Conservation (phyloP, 768 basidiomycete species). For the Rhodosporidiobolus odoratus region DNA sequence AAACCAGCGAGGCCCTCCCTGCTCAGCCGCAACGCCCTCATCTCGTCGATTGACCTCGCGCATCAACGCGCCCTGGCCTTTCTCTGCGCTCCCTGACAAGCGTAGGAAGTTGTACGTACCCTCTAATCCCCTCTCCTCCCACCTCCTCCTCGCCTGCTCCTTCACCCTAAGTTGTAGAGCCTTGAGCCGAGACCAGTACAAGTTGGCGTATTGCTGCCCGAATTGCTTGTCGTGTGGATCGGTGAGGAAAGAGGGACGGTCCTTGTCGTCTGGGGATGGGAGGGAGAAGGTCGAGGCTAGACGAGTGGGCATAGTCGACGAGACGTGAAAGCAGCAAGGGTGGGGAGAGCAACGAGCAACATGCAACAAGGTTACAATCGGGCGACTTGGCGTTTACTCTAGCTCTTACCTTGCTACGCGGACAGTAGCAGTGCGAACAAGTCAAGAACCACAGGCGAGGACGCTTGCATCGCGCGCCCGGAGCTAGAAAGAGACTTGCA, state of each 20-base stretch:
- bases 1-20: not conserved
- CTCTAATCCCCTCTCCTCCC: constrained; percentile 51
- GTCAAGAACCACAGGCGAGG: too few species aligned
- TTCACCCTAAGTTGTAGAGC: constrained; percentile 54
- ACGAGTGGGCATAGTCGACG: constrained; percentile 22
- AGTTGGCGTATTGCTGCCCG: constrained; percentile 66
- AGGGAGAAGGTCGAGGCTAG: not conserved
- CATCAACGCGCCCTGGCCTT: constrained; percentile 2
- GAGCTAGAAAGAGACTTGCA: too few species aligned
- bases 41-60: not conserved
- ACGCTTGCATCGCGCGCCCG: too few species aligned
- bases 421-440: too few species aligned
- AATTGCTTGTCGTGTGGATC: constrained; percentile 52
- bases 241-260: constrained; percentile 1
- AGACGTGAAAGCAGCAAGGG: too few species aligned
- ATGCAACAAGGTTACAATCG: too few species aligned
- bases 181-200: constrained; percentile 62
- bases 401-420: too few species aligned
- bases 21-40: too few species aligned
- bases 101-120: not conserved
- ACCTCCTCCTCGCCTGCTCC: constrained; percentile 53
- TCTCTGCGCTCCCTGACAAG: not conserved
- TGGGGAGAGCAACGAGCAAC: too few species aligned
- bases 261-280: not conserved
- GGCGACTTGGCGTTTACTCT: too few species aligned